phyloP scores from a whole-genome alignment of 2,329 filamentous ascomycete species.

The Talaromyces sp. region DNA sequence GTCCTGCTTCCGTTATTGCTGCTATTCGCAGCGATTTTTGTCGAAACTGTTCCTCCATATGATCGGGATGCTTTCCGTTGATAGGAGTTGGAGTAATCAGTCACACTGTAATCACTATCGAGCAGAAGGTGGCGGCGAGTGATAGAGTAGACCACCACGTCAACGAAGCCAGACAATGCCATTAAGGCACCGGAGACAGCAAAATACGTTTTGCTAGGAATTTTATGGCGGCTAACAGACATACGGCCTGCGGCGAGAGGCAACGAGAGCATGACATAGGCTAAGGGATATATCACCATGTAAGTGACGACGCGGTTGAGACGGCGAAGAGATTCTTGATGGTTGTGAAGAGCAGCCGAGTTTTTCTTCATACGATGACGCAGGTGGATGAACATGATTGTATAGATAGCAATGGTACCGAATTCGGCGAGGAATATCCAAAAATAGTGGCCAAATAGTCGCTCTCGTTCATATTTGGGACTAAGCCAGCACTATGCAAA shows the following conservation, averaged over 20 bases:
- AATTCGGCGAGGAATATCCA: slow-evolving; percentile 52
- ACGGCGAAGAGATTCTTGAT: slow-evolving; percentile 27
- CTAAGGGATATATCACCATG: slow-evolving; percentile 43
- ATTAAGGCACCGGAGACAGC: slow-evolving; percentile 51
- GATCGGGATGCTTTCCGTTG: slow-evolving; percentile 18
- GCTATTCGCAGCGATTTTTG: background rate
- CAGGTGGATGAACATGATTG: slow-evolving; percentile 44
- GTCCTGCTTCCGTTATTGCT: background rate
- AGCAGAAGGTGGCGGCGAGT: slow-evolving; percentile 52
- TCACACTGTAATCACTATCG: slow-evolving; percentile 36
- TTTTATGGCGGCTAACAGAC: slow-evolving; percentile 29
- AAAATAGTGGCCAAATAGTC: slow-evolving; percentile 48
- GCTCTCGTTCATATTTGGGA: slow-evolving; percentile 36
- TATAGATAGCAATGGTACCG: slow-evolving; percentile 45
- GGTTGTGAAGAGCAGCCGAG: slow-evolving; percentile 27
- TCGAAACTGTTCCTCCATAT: background rate
- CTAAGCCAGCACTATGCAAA: slow-evolving; percentile 46
- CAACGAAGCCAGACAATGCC: slow-evolving; percentile 53
- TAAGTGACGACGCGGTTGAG: slow-evolving; percentile 39
- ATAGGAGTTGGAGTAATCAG: background rate
- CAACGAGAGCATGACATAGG: slow-evolving; percentile 58
- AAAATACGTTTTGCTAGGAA: slow-evolving; percentile 38
- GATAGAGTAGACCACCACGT: slow-evolving; percentile 53
- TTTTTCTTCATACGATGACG: slow-evolving; percentile 34
- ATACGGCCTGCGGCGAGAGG: slow-evolving; percentile 51